Base-by-base conservation (phyloP, 75 land plant species). In the Picea glauca region DNA sequence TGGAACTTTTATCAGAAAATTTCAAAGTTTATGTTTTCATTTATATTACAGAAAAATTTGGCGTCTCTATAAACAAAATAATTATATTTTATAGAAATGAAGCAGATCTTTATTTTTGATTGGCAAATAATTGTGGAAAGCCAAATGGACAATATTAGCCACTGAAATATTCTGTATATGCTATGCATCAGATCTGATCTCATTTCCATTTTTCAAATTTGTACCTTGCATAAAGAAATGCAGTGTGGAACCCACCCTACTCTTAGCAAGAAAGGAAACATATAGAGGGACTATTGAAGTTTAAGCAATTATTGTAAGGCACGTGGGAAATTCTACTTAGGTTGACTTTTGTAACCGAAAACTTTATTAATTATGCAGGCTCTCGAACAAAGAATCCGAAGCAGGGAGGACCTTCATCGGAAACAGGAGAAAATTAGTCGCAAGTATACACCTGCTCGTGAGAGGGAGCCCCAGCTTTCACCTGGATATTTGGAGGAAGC, bases 401-500 rank as follows among this genome's bases (percentile, higher is more conserved):
- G 89, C 58, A 94, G 83, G 78, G 84, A 80, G 77, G 88, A 91
- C 75, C 87, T 96, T 60, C 90, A 87, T 59, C 85, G 88, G 58
- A 96, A 94, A 77, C 87, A 89, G 78, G 99, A 96, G 58, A 96
- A 91, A 68, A 86, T 94, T 13, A 87, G 13, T 21, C 79, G 90
- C 64, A 96, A 94, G 78, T 94, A 92, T 82, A 59, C 89, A 32
- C 89, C 83, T 78, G 66, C 78, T 50, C 82, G 80, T 4, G 90
- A 91, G 43, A 90, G 87, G 70, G 89, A 87, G 57, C 94, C 87
- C 26, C 93, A 92, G 82, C 95, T 94, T 75, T 92, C 99, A 54
- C 98, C 98, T 82, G 95, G 95, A 46, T 96, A 88, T 79, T 81
- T 96, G 64, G 99, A 96, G 77, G 95, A 88, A 58, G 94, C 94